These are phyloP conservation scores for Rhodosporidiobolus sp. DNA, from an alignment of 768 basidiomycete species.

Conservation along the genomic window DNA sequence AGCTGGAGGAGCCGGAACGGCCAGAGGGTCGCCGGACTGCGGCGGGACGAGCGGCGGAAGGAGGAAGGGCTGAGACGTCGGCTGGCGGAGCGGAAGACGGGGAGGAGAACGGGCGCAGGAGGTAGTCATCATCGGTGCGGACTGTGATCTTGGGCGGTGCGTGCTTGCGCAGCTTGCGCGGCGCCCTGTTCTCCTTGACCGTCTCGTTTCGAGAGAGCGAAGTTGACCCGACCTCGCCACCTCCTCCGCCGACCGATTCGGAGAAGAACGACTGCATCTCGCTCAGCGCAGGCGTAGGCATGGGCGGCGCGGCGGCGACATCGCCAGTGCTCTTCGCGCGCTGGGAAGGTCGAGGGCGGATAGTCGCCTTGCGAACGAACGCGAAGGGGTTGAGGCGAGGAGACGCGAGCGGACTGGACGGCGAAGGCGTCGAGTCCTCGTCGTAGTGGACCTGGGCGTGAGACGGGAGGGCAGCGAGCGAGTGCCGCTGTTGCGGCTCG, in stretches of 20 bases:
- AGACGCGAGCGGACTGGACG: not conserved
- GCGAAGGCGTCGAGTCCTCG: not conserved
- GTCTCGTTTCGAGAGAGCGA: conserved; percentile 12
- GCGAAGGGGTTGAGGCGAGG: conserved; percentile 10
- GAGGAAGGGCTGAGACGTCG: not conserved
- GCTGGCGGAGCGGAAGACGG: not conserved
- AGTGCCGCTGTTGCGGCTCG: conserved; percentile 20
- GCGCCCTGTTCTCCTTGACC: conserved; percentile 21
- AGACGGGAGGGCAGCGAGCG: conserved; percentile 1
- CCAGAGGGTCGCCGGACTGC: not conserved
- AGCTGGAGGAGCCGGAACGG: conserved; percentile 6
- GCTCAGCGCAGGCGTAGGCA: conserved; percentile 4
- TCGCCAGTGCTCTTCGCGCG: conserved; percentile 16
- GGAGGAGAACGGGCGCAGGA: conserved; percentile 6
- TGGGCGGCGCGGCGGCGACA: not conserved
- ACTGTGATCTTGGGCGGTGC: conserved; percentile 1
- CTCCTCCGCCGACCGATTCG: not conserved
- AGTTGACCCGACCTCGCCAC: not conserved
- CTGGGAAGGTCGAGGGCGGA: conserved; percentile 5
- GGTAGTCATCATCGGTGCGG: conserved; percentile 24
- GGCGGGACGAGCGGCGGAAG: not conserved
- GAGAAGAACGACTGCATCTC: not conserved
- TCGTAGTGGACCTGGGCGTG: not conserved
- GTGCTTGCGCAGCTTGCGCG: conserved; percentile 20
- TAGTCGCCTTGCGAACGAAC: conserved; percentile 5